Evolutionary conservation across 2,329 filamentous ascomycete species (phyloP).

Genomic region (Claviceps spartinae): DNA sequence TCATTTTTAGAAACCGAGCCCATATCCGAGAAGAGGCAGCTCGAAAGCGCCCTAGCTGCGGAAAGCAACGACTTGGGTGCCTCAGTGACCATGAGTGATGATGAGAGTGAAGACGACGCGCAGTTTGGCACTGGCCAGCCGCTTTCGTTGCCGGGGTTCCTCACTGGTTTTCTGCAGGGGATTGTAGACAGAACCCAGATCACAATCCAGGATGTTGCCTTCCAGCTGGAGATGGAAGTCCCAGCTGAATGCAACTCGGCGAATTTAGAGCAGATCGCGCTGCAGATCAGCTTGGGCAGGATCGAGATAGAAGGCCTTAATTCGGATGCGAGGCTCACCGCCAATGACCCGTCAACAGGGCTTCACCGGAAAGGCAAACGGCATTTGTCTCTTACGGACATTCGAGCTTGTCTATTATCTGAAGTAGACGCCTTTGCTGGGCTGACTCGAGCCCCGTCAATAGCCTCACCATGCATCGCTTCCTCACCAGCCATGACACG

Average conservation of each 20-base stretch:
- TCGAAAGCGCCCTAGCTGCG: slow-evolving; percentile 55
- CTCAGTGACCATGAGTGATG: slow-evolving; percentile 46
- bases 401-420: slow-evolving; percentile 52
- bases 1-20: slow-evolving; percentile 67
- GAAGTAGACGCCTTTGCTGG: slow-evolving; percentile 53
- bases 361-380: slow-evolving; percentile 49
- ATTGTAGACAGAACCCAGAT: slow-evolving; percentile 60
- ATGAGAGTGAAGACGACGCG: slow-evolving; percentile 47
- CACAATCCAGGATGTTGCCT: slow-evolving; percentile 47
- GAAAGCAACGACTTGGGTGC: slow-evolving; percentile 49
- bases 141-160: slow-evolving; percentile 54
- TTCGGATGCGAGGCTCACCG: slow-evolving; percentile 16
- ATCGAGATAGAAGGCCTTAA: slow-evolving; percentile 57
- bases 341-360: slow-evolving; percentile 17
- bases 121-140: slow-evolving; percentile 56
- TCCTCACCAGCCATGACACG: slow-evolving; percentile 39
- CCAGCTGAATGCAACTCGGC: slow-evolving; percentile 33
- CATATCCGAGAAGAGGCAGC: slow-evolving; percentile 46
- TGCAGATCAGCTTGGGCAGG: slow-evolving; percentile 51
- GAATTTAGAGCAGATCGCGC: slow-evolving; percentile 41
- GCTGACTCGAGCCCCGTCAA: slow-evolving; percentile 42
- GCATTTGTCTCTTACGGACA: slow-evolving; percentile 47
- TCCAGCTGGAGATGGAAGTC: slow-evolving; percentile 51
- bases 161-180: slow-evolving; percentile 60
- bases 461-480: slow-evolving; percentile 26